Percentiles rank a stretch among this genome's conserved stretches.
These are phyloP conservation scores for Phallus indusiatus DNA, from an alignment of 768 basidiomycete genomes.

Conservation along the genomic window DNA sequence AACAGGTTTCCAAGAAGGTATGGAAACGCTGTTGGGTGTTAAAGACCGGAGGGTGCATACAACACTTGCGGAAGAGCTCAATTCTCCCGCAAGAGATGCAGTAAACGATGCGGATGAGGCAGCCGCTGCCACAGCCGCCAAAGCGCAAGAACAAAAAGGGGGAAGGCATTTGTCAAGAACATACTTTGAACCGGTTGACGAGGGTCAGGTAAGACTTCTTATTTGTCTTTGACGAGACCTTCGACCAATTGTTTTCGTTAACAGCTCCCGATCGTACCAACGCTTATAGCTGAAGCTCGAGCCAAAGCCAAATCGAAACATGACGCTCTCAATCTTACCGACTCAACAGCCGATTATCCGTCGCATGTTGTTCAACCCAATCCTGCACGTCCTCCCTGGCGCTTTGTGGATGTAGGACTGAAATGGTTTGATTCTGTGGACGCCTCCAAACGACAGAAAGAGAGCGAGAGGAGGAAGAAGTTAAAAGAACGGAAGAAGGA, in stretches of 20 bases:
- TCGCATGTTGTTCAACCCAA: conserved; percentile 7
- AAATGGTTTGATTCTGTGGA: conserved; percentile 56
- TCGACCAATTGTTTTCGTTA: conserved; percentile 1
- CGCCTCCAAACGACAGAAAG: conserved; percentile 37
- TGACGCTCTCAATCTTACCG: conserved; percentile 28
- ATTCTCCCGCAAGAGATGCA: conserved; percentile 28
- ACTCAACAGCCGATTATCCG: not conserved
- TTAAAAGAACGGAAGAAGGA: conserved; percentile 21
- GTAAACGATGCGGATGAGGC: conserved; percentile 49
- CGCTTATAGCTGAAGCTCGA: conserved; percentile 41
- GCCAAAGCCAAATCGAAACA: conserved; percentile 26
- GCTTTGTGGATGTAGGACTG: conserved; percentile 67
- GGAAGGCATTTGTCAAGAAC: conserved; percentile 53
- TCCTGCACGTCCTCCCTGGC: conserved; percentile 37
- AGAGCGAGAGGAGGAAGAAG: conserved; percentile 37
- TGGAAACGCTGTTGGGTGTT: conserved; percentile 57
- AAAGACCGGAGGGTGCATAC: not conserved
- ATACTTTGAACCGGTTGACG: conserved; percentile 74
- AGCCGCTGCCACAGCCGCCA: conserved; percentile 29
- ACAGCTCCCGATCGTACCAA: conserved; percentile 57
- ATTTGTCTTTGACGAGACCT: not conserved
- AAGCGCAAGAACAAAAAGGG: conserved; percentile 43
- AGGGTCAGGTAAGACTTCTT: conserved; percentile 44
- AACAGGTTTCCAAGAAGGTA: conserved; percentile 68
- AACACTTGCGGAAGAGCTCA: not conserved